phyloP scores from a whole-genome alignment of 768 basidiomycete genomes.

The Mycena latifolia region DNA sequence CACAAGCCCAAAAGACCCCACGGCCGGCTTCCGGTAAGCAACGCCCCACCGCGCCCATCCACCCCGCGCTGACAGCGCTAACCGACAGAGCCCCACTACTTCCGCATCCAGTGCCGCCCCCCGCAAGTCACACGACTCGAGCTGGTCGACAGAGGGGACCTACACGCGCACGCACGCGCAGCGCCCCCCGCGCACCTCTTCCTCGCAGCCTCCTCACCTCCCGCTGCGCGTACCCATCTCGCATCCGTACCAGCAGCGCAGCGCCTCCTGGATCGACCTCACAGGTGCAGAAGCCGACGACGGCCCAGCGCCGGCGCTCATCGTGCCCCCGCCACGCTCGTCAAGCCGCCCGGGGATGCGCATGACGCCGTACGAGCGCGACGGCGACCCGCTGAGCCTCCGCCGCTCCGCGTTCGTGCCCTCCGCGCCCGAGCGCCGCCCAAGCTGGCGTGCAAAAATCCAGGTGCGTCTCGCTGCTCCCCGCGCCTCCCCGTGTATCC shows the following conservation, averaged over 20 bases:
- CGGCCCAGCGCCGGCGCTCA: background rate
- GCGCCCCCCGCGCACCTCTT: background rate
- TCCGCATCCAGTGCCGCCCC: background rate
- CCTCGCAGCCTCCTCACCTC: background rate
- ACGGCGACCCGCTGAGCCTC: slow-evolving; percentile 30
- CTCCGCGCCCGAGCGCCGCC: background rate
- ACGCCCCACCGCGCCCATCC: no score
- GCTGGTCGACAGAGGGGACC: background rate
- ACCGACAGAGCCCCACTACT: background rate
- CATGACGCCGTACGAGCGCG: slow-evolving; percentile 27
- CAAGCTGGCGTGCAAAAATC: background rate
- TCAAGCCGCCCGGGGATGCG: background rate
- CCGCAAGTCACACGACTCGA: background rate
- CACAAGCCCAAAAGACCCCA: no score
- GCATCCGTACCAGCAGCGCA: background rate
- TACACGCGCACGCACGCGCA: background rate
- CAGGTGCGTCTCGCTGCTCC: slow-evolving; percentile 12
- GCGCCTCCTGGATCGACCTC: background rate
- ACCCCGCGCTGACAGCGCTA: no score
- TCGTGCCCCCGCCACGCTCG: background rate
- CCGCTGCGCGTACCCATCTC: background rate
- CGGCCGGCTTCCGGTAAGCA: no score
- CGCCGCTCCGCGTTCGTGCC: slow-evolving; percentile 27
- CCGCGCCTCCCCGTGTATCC: background rate
- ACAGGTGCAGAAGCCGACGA: background rate